Evolutionary conservation across 257 asterid species (phyloP), one percentile per base, ranked within the genome.

Genomic region (Solanum tarijense): DNA sequence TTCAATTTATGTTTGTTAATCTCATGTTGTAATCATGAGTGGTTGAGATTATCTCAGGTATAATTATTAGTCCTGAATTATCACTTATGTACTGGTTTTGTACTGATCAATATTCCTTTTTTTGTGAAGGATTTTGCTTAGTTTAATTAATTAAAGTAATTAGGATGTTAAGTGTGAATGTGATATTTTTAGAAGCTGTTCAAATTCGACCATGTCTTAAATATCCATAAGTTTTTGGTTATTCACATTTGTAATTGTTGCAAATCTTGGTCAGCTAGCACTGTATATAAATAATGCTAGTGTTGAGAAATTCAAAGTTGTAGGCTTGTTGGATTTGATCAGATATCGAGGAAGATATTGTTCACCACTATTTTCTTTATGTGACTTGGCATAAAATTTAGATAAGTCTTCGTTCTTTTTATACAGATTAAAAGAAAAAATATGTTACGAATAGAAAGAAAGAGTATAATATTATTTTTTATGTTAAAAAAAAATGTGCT

Each of bases 281-380:
- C 12, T 35, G 11, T 36, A 32, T 86, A 66, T 41, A n/a, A 66
- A 1, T 75, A n/a, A 43, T 62, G 43, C 3, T 84, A 6, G 14
- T 11, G 36, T 83, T 21, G 85, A 25, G 75, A 34, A 86, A 88
- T 90, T 90, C 90, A 89, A 91, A 89, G 91, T 89, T 75, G 68
- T 36, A 20, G 87, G 81, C 83, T 69, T 35, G 29, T 82, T 72
- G 84, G 94, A 92, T 92, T 89, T 90, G 89, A 88, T 88, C 88
- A 68, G 48, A 89, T 75, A 83, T 92, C 83, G 92, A 91, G 90
- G 90, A 92, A 92, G 94, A 92, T 90, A 84, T 32, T 18, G 18
- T n/a, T 0, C 12, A 60, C 2, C 4, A 1, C 10, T 21, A 3
- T 20, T 7, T 55, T 18, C 4, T 7, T 55, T 55, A 7, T 3